Percentiles rank a stretch among this genome's conserved stretches.
Evolutionary conservation across 495 filamentous ascomycete species (phyloP).

Genomic region (Trichoderma orchidacearum): DNA sequence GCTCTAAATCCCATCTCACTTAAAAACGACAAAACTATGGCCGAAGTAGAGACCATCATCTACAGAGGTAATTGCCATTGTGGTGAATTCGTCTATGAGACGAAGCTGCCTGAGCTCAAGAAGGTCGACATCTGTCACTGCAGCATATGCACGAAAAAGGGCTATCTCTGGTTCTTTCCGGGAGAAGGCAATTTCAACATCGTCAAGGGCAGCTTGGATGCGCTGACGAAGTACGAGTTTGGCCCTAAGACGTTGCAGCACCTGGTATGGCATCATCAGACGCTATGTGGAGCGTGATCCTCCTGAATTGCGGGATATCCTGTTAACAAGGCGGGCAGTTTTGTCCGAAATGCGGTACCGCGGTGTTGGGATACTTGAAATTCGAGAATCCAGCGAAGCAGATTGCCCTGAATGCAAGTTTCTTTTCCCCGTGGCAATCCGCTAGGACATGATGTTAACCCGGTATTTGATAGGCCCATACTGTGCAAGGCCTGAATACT

Average conservation of each 20-base stretch:
- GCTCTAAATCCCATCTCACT: neutral
- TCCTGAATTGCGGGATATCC: too few relatives aligned
- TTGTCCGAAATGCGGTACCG: slow-evolving; percentile 26
- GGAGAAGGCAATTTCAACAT: slow-evolving; percentile 15
- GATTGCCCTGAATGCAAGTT: slow-evolving; percentile 11
- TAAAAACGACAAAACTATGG: slow-evolving; percentile 2
- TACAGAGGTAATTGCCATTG: slow-evolving; percentile 48
- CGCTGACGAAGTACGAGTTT: slow-evolving; percentile 23
- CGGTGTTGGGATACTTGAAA: neutral
- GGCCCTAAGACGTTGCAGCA: slow-evolving; percentile 15
- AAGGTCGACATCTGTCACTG: slow-evolving; percentile 31
- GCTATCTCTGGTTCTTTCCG: slow-evolving; percentile 21
- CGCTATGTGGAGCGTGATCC: too few relatives aligned
- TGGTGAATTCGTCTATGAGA: slow-evolving; percentile 30
- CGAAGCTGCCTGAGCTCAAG: slow-evolving; percentile 27
- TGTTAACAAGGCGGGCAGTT: too few relatives aligned
- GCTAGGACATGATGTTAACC: neutral
- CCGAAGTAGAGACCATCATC: slow-evolving; percentile 18
- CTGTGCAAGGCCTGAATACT: slow-evolving; percentile 22
- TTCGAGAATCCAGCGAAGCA: neutral
- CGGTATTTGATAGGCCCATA: slow-evolving; percentile 1
- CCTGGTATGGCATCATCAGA: too few relatives aligned
- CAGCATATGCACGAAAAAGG: slow-evolving; percentile 35
- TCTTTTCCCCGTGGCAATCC: neutral
- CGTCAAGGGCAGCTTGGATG: slow-evolving; percentile 23